These are phyloP conservation scores for Taxawa tesnikishii DNA, from an alignment of 2,329 filamentous ascomycete species.

Conservation along the genomic window DNA sequence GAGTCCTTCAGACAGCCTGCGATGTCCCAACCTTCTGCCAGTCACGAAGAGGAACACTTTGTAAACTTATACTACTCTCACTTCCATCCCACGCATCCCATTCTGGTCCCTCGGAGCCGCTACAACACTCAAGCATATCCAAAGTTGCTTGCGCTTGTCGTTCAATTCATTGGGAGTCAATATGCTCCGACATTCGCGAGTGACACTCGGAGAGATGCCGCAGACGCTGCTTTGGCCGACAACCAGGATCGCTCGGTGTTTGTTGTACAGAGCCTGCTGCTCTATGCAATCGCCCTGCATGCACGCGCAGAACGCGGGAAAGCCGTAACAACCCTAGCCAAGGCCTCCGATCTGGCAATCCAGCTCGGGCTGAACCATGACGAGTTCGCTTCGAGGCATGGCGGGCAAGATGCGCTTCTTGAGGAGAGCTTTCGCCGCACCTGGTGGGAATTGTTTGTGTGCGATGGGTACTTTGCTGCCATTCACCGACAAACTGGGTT, in stretches of 20 bases:
- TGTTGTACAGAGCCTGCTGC: conserved; percentile 63
- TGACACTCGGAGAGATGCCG: conserved; percentile 29
- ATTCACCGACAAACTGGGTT: conserved; percentile 63
- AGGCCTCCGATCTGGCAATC: conserved; percentile 59
- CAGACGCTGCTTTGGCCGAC: conserved; percentile 34
- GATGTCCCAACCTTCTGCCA: not conserved
- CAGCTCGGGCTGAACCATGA: conserved; percentile 64
- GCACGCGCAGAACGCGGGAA: conserved; percentile 60
- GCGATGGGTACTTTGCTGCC: conserved; percentile 74
- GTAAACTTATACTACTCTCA: conserved; percentile 43
- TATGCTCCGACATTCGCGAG: conserved; percentile 35
- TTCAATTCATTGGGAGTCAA: conserved; percentile 45
- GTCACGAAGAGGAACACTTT: conserved; percentile 24
- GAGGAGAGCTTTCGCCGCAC: conserved; percentile 80
- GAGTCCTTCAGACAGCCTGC: too few relatives aligned
- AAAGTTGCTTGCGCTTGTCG: conserved; percentile 38
- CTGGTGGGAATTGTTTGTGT: conserved; percentile 80
- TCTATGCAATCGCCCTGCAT: conserved; percentile 68
- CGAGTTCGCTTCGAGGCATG: conserved; percentile 52
- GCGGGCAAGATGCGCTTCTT: conserved; percentile 51
- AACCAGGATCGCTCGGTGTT: conserved; percentile 25
- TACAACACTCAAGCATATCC: conserved; percentile 29
- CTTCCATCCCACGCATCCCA: conserved; percentile 45
- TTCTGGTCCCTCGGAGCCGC: conserved; percentile 37
- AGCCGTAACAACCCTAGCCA: conserved; percentile 53